Base-by-base conservation (phyloP, 768 basidiomycete species). In the Hypsizygus marmoreus region DNA sequence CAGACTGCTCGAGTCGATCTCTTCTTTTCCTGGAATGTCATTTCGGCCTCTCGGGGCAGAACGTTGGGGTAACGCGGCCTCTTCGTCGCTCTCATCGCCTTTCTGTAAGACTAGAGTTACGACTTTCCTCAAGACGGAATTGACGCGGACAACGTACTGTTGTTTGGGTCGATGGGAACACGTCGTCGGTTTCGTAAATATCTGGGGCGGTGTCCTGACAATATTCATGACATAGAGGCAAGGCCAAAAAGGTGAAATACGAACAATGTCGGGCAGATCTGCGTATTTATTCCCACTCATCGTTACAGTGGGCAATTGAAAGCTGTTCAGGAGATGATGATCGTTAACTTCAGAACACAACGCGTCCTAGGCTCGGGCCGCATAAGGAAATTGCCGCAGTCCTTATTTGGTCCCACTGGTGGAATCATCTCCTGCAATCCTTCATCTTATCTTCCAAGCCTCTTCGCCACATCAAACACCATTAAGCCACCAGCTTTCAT, bases 111-210 rank as follows among this genome's bases (percentile, higher is more conserved):
- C 13, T 30, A 47, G 26, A 38, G 16, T 54, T 28, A 34, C 1
- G 12, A 25, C 49, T 30, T 24, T 39, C 41, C 51, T 43, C 44
- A 24, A 40, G 43, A 4, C n/a, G 46, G 14, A 10, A 19, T 33
- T 35, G 12, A 40, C 12, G 32, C 16, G 40, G 34, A 20, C 3
- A 35, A 67, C 79, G 47, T 61, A 86, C 87, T 51, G 74, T 73
- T 16, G 68, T 65, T 38, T 77, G 72, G 22, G 76, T 62, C 12
- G 74, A 64, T 11, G 77, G 83, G 58, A 84, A 76, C 12, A 80
- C 73, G 54, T 95, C 93, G 35, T 90, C 87, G 0, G 93, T 95
- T 62, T 95, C 93, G 60, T 95, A 95, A 33, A 95, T 81, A 64
- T 95, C 93, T 30, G 81, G 91, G 1, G 90, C 91, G 10, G 88